Conservation (phyloP, 805 yeast species). For the Candida coquimbonensis region DNA sequence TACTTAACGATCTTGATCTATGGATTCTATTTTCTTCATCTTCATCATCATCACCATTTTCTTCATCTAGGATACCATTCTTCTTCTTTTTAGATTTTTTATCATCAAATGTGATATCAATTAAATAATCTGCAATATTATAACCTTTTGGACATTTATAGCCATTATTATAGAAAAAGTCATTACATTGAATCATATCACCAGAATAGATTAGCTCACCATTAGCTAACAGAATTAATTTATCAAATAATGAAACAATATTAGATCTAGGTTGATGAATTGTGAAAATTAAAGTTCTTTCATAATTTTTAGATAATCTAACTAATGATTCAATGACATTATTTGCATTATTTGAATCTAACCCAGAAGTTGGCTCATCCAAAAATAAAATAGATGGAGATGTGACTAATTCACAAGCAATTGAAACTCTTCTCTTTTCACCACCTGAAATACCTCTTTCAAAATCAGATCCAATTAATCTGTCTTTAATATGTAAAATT, state of each 20-base stretch:
- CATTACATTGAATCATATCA: constrained; percentile 63
- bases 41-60: constrained; percentile 23
- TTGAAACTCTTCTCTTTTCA: constrained; percentile 85
- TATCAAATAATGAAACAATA: constrained; percentile 86
- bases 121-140: constrained; percentile 88
- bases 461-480: constrained; percentile 82
- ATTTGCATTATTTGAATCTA: constrained; percentile 89
- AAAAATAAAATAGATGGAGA: constrained; percentile 76
- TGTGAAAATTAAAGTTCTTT: constrained; percentile 85
- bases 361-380: constrained; percentile 94
- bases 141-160: constrained; percentile 82
- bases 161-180: constrained; percentile 70
- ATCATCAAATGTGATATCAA: constrained; percentile 77
- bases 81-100: constrained; percentile 11
- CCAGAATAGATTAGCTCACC: constrained; percentile 90
- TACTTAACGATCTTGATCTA: constrained; percentile 19
- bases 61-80: constrained; percentile 20
- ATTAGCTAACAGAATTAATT: constrained; percentile 69
- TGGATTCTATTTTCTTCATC: constrained; percentile 26
- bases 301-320: constrained; percentile 68
- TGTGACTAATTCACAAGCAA: constrained; percentile 89
- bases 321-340: constrained; percentile 85
- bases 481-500: constrained; percentile 74
- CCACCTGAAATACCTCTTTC: constrained; percentile 93
- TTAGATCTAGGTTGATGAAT: constrained; percentile 97